phyloP scores from a whole-genome alignment of 805 yeast species.

The Candida chauliodis region DNA sequence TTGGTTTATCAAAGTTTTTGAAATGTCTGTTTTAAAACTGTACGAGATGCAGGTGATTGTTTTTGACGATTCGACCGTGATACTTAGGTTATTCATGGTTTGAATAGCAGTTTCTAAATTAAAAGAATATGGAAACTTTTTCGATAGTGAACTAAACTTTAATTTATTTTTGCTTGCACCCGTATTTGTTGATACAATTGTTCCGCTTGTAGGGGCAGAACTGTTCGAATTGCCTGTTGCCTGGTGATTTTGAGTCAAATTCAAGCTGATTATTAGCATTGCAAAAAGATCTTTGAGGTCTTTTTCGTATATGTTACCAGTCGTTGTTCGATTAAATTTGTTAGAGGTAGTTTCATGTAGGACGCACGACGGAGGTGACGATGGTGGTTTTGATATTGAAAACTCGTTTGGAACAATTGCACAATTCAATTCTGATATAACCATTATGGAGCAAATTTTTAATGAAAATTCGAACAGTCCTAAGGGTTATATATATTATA shows the following conservation, averaged over 20 bases:
- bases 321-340: conserved; percentile 47
- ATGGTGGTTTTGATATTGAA: background rate
- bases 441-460: too few relatives aligned
- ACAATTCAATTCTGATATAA: too few relatives aligned
- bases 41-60: conserved; percentile 57
- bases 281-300: conserved; percentile 64
- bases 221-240: background rate
- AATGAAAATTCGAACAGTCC: too few relatives aligned
- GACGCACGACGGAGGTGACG: conserved; percentile 2
- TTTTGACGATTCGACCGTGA: conserved; percentile 45
- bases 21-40: conserved; percentile 48
- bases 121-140: conserved; percentile 51
- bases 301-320: conserved; percentile 49
- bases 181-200: background rate
- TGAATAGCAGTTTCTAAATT: conserved; percentile 47
- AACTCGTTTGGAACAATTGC: background rate
- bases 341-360: conserved; percentile 36
- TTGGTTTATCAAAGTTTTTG: conserved; percentile 40
- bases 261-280: conserved; percentile 40
- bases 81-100: conserved; percentile 46
- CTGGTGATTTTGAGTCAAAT: conserved; percentile 13
- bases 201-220: background rate
- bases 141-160: conserved; percentile 24
- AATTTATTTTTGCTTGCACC: conserved; percentile 7
- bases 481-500: too few relatives aligned